phyloP scores from a whole-genome alignment of 1,284 basidiomycete species.

The Sanghuangporus weigelae region DNA sequence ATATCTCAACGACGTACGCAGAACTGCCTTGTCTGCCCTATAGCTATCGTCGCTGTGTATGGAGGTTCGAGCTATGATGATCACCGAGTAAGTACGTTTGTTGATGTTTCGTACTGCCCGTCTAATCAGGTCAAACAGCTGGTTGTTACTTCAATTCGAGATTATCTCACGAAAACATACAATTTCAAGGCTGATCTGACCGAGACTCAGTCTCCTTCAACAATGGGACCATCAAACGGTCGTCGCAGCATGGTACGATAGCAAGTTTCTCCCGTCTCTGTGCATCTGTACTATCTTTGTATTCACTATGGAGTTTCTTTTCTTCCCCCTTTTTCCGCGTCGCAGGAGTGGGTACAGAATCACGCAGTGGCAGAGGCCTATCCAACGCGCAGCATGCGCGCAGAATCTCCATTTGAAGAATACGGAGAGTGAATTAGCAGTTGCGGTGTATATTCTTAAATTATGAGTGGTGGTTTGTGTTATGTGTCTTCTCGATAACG shows the following conservation, averaged over 20 bases:
- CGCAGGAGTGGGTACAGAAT: constrained; percentile 14
- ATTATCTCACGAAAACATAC: constrained; percentile 55
- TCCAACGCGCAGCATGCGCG: neutral
- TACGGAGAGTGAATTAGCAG: constrained; percentile 8
- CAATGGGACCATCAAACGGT: constrained; percentile 7
- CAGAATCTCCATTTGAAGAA: constrained; percentile 14
- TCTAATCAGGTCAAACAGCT: constrained; percentile 36
- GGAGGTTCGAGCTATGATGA: constrained; percentile 79
- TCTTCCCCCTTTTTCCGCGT: neutral
- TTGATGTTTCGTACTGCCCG: neutral
- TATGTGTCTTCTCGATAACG: neutral
- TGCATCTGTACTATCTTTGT: constrained; percentile 1
- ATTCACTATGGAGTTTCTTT: constrained; percentile 8
- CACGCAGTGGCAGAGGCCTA: constrained; percentile 9
- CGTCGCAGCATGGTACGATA: constrained; percentile 19
- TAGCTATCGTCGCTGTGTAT: constrained; percentile 73
- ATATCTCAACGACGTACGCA: constrained; percentile 26
- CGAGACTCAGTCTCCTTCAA: constrained; percentile 5
- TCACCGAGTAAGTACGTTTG: constrained; percentile 50
- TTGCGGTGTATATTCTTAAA: neutral
- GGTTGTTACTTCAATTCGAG: constrained; percentile 57
- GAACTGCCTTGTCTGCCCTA: constrained; percentile 78
- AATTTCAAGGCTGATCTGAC: constrained; percentile 28
- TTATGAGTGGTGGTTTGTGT: neutral
- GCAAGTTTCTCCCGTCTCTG: neutral